Evolutionary conservation across 2,329 filamentous ascomycete genomes (phyloP).

Genomic region (Paecilomyces sp.): DNA sequence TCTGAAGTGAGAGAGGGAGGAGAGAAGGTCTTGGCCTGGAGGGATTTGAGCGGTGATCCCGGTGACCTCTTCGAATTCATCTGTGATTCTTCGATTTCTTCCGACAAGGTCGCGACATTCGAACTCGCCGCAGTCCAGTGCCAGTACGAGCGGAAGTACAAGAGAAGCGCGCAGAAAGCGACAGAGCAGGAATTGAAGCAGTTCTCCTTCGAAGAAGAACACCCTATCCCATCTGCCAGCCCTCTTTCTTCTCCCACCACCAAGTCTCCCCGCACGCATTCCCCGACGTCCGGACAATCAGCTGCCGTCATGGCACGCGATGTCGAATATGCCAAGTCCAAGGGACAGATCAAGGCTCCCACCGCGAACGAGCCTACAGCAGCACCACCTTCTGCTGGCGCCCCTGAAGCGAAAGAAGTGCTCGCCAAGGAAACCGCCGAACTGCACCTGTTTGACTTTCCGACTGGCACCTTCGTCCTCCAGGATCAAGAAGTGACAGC

Average conservation of each 20-base stretch:
- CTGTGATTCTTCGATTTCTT: conserved; percentile 67
- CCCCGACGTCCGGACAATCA: conserved; percentile 34
- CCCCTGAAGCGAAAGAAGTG: conserved; percentile 64
- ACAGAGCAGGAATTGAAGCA: conserved; percentile 73
- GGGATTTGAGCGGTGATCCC: conserved; percentile 84
- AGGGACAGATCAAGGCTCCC: conserved; percentile 30
- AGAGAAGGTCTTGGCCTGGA: conserved; percentile 87
- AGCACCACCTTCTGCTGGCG: conserved; percentile 52
- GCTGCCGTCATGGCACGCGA: conserved; percentile 38
- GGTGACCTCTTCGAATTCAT: conserved; percentile 98
- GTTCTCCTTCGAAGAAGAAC: conserved; percentile 67
- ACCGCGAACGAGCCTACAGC: conserved; percentile 45
- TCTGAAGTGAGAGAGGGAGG: conserved; percentile 72
- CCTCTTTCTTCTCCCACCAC: conserved; percentile 44
- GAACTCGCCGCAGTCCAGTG: conserved; percentile 80
- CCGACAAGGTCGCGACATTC: conserved; percentile 70
- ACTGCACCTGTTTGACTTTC: conserved; percentile 88
- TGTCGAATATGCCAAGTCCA: conserved; percentile 34
- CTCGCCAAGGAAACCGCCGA: conserved; percentile 72
- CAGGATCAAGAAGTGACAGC: conserved; percentile 71
- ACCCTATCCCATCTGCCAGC: conserved; percentile 54
- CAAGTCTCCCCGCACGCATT: conserved; percentile 25
- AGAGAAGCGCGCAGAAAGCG: conserved; percentile 69
- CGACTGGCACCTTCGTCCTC: conserved; percentile 73
- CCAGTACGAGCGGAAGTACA: conserved; percentile 95